A percentile compares a stretch with the other conserved stretches of the same genome.
These are phyloP conservation scores for Serendipita vermifera DNA, from an alignment of 768 basidiomycete species.

Conservation along the genomic window DNA sequence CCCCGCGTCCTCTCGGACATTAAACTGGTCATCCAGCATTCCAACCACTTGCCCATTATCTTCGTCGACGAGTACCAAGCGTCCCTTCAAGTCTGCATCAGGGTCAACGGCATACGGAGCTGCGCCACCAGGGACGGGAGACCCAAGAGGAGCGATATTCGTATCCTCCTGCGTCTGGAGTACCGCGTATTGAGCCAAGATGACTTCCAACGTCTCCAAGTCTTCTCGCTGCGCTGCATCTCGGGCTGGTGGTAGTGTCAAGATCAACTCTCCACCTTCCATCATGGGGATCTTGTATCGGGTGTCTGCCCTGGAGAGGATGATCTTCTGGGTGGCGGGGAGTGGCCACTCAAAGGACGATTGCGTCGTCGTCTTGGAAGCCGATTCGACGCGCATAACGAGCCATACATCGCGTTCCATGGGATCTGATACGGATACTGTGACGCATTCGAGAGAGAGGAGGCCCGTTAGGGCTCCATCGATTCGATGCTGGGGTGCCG, in stretches of 20 bases:
- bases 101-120: slow-evolving; percentile 10
- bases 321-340: slow-evolving; percentile 41
- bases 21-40: slow-evolving; percentile 45
- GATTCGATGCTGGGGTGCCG: slow-evolving; percentile 19
- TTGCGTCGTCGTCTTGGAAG: not conserved
- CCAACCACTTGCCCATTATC: slow-evolving; percentile 59
- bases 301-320: slow-evolving; percentile 25
- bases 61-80: slow-evolving; percentile 59
- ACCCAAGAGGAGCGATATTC: slow-evolving; percentile 23
- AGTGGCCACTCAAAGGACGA: slow-evolving; percentile 40
- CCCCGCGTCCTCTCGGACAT: slow-evolving; percentile 45
- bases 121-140: slow-evolving; percentile 19
- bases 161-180: slow-evolving; percentile 16
- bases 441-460: slow-evolving; percentile 51
- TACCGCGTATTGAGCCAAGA: slow-evolving; percentile 51
- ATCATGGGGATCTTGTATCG: slow-evolving; percentile 35
- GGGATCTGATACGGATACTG: slow-evolving; percentile 25
- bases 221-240: slow-evolving; percentile 37
- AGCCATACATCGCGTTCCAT: slow-evolving; percentile 50
- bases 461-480: slow-evolving; percentile 24
- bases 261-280: slow-evolving; percentile 18
- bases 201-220: slow-evolving; percentile 49
- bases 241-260: slow-evolving; percentile 21
- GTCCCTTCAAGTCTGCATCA: slow-evolving; percentile 30
- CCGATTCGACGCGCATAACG: slow-evolving; percentile 39